A percentile compares a stretch with the other conserved stretches of the same genome.
phyloP scores from a whole-genome alignment of 2,329 filamentous ascomycete genomes.

The Scedosporium dehoogii region DNA sequence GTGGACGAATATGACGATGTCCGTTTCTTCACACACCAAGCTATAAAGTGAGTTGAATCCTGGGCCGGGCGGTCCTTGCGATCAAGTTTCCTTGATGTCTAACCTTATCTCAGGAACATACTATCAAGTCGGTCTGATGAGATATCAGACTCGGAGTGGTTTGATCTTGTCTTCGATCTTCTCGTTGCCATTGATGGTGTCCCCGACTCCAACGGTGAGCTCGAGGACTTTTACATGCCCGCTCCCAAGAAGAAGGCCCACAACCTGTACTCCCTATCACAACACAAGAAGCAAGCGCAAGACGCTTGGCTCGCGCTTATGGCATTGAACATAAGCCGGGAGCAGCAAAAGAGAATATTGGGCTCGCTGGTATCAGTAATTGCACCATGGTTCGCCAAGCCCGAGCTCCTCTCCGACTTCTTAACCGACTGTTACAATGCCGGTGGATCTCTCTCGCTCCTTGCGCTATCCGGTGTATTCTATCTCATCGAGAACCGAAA shows the following conservation, averaged over 20 bases:
- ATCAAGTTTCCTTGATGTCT: slow-evolving; percentile 14
- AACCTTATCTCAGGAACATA: slow-evolving; percentile 10
- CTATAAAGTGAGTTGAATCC: slow-evolving; percentile 50
- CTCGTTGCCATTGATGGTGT: slow-evolving; percentile 60
- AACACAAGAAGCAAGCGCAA: slow-evolving; percentile 73
- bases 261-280: slow-evolving; percentile 50
- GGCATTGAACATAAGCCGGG: slow-evolving; percentile 52
- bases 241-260: slow-evolving; percentile 59
- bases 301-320: slow-evolving; percentile 80
- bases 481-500: slow-evolving; percentile 91
- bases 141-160: slow-evolving; percentile 24
- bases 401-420: slow-evolving; percentile 91
- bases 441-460: slow-evolving; percentile 75
- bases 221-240: slow-evolving; percentile 59
- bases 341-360: slow-evolving; percentile 72
- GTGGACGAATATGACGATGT: slow-evolving; percentile 75
- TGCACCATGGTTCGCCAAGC: slow-evolving; percentile 79
- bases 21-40: slow-evolving; percentile 70
- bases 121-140: not conserved
- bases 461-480: slow-evolving; percentile 87
- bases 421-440: slow-evolving; percentile 86
- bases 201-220: slow-evolving; percentile 54
- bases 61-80: not conserved
- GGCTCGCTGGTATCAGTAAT: slow-evolving; percentile 67
- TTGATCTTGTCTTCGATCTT: slow-evolving; percentile 50